Evolutionary conservation across 768 basidiomycete species (phyloP).

Genomic region (Termitomyces sp.): DNA sequence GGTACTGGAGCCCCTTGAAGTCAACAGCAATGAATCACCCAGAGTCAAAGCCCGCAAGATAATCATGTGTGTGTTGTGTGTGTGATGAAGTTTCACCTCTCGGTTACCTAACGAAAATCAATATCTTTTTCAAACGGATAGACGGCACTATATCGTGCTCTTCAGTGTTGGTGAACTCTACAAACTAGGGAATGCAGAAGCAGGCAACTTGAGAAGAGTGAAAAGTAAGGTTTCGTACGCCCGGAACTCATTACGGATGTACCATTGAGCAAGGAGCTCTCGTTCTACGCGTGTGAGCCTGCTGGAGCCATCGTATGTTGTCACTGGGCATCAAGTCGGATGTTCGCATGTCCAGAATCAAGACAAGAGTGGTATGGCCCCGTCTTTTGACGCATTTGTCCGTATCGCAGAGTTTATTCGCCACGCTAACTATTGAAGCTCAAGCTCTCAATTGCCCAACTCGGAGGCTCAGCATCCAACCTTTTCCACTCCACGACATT

Average conservation of each 20-base stretch:
- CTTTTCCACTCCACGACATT: conserved; percentile 28
- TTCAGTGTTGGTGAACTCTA: background rate
- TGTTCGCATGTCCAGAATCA: background rate
- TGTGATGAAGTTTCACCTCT: too few species aligned
- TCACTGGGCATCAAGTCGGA: background rate
- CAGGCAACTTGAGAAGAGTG: background rate
- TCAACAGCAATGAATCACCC: too few species aligned
- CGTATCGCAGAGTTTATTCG: background rate
- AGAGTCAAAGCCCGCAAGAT: too few species aligned
- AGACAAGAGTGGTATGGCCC: background rate
- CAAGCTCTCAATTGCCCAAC: background rate
- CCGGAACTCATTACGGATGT: background rate
- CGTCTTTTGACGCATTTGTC: background rate
- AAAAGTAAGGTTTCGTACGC: background rate
- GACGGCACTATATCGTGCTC: background rate
- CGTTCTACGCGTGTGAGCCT: too few species aligned
- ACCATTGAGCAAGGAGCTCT: background rate
- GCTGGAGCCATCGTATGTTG: background rate
- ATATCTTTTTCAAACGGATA: too few species aligned
- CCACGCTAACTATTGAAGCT: background rate
- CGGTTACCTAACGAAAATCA: background rate
- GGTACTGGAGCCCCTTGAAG: too few species aligned
- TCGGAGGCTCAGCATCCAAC: background rate
- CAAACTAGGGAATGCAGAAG: background rate
- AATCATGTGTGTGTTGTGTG: too few species aligned